Conservation (phyloP, 2,329 filamentous ascomycete species). For the Colletotrichum agaves region DNA sequence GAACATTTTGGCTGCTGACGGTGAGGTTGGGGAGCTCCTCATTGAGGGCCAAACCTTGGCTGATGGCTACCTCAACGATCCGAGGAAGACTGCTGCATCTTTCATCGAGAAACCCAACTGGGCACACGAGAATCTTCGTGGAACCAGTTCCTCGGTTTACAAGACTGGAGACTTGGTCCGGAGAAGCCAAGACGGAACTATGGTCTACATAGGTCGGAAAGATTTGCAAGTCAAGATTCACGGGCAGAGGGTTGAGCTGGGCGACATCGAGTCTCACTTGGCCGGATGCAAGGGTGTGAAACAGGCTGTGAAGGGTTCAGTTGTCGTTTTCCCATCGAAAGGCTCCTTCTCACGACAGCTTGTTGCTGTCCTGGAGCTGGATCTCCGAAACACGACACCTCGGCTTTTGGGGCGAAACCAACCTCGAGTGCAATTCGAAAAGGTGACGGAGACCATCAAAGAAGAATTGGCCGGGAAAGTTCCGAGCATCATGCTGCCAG, state of each 20-base stretch:
- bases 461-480: slow-evolving; percentile 2
- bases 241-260: slow-evolving; percentile 41
- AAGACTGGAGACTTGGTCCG: slow-evolving; percentile 56
- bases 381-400: too few species aligned
- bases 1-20: slow-evolving; percentile 44
- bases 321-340: slow-evolving; percentile 4
- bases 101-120: slow-evolving; percentile 57
- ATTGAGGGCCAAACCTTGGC: slow-evolving; percentile 58
- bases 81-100: slow-evolving; percentile 54
- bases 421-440: background rate
- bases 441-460: background rate
- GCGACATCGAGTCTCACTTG: slow-evolving; percentile 38
- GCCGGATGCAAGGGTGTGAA: background rate
- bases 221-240: slow-evolving; percentile 41
- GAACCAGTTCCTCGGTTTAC: slow-evolving; percentile 47
- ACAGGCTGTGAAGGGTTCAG: background rate
- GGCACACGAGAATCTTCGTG: slow-evolving; percentile 39
- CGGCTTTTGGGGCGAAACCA: too few species aligned
- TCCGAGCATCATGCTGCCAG: slow-evolving; percentile 15
- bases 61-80: slow-evolving; percentile 60
- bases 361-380: slow-evolving; percentile 15
- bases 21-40: slow-evolving; percentile 49
- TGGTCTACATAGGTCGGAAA: slow-evolving; percentile 39
- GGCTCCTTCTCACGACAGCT: slow-evolving; percentile 13
- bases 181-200: slow-evolving; percentile 21